Evolutionary conservation across 192 early-diverging fungal species (phyloP), one percentile per base, ranked within the genome.

Genomic region (Coemansia sp.): DNA sequence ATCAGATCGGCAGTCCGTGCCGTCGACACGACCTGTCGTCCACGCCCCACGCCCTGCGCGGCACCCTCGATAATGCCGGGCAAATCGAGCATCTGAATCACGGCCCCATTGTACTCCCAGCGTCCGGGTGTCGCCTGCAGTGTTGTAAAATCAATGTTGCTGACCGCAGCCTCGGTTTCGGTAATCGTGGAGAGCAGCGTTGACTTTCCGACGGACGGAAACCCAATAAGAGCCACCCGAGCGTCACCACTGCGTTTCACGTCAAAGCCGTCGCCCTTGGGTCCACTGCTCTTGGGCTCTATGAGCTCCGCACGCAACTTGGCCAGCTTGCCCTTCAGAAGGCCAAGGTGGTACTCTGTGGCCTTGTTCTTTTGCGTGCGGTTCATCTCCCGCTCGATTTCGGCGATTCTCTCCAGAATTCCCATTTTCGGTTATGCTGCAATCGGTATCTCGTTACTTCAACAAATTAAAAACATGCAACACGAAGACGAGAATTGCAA

Each of bases 361-460:
- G 91, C 91, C 84, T 99, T 99, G 87, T 99, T 99, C 85, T 98
- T 98, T 79, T 99, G 95, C 31, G 95, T 98, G 64, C 93, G 87
- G 49, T 71, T 82, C 71, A 97, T 94, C 83, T 95, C 92, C 56
- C 68, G 83, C 77, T 93, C 91, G 65, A 95, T 94, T 69, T 93
- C 93, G 24, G 83, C 81, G 65, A 95, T 95, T 80, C 91, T 93
- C 76, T 95, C 92, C 19, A 91, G 62, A 56, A 91, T 90, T 60
- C 91, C 91, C 91, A 91, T 91, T 40, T 30, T 64, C 16, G 35
- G n/a, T 40, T 40, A 40, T 16, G 12, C 12, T 40, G 35, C 35
- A 40, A 35, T 11, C 35, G 35, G n/a, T n/a, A n/a, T n/a, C n/a
- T n/a, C n/a, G n/a, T n/a, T n/a, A n/a, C n/a, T n/a, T n/a, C n/a